Evolutionary conservation across 2,329 filamentous ascomycete genomes (phyloP), one percentile per base, ranked within the genome.

Genomic region (Laburnicola sp.): DNA sequence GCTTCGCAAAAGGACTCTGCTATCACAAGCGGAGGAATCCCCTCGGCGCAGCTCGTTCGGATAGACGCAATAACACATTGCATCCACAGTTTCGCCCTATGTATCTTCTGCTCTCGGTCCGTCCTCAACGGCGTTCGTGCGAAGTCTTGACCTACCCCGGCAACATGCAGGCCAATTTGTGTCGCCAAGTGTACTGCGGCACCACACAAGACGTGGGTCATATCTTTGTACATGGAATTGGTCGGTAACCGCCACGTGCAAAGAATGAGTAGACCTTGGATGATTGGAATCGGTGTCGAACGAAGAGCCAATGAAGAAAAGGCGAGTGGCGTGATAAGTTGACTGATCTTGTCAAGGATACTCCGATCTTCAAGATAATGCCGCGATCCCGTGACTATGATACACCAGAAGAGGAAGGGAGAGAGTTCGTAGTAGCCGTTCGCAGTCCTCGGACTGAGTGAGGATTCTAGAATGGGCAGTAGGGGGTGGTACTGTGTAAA

Each of bases 231-330:
- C 66, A 72, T 74, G 27, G 71, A 75, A 38, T 72, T 73, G 8
- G 74, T 71, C 6, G 74, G 73, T 26, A 75, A 54, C 3, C 72
- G 67, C 74, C 74, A 76, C 16, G 72, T 70, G 40, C 72, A 75
- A 8, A 76, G 65, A 7, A 75, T 64, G 3, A 76, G 52, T 7
- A 74, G 58, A 11, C 69, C 72, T 49, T 75, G 72, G 22, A 76
- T 76, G 10, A 72, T 68, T 10, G 72, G 66, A 45, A 74, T 70
- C 8, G 65, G 68, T 4, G 68, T 71, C 8, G 69, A 64, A 3
- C 70, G 66, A 10, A 71, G 60, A 21, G 70, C 67, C 63, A 73
- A 70, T 23, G 69, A 71, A 9, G 63, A 65, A 46, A 74, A 71
- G 1, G 71, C 72, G 28, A 74, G 64, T 21, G 68, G 66, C 6